phyloP scores from a whole-genome alignment of 73 alveolate genomes.

The Blepharisma japonicum region DNA sequence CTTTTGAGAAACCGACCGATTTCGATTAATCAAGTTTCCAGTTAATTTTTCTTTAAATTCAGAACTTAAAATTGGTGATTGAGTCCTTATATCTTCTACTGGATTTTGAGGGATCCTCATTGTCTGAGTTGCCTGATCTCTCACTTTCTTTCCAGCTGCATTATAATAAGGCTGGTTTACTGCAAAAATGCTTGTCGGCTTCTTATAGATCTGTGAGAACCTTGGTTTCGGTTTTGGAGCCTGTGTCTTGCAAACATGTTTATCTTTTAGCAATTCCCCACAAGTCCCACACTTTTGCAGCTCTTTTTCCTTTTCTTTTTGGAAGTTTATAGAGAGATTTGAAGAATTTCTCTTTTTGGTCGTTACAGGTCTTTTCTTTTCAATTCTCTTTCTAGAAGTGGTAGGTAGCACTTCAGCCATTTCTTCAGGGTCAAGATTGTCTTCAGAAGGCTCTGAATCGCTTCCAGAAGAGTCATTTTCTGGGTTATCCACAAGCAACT shows the following conservation, averaged over 20 bases:
- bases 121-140: constrained; percentile 29
- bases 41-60: too few species aligned
- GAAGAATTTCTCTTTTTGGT: constrained; percentile 37
- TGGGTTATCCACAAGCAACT: constrained; percentile 41
- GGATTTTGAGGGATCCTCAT: neutral
- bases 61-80: too few species aligned
- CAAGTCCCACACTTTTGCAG: constrained; percentile 14
- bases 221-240: neutral
- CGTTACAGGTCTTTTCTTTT: constrained; percentile 25
- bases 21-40: too few species aligned
- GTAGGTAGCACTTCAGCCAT: constrained; percentile 51
- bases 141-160: constrained; percentile 20
- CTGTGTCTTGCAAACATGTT: neutral
- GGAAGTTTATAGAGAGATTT: neutral
- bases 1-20: too few species aligned
- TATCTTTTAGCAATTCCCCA: neutral
- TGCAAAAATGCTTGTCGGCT: too few species aligned
- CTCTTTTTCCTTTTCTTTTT: neutral
- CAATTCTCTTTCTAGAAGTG: constrained; percentile 36
- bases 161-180: constrained; percentile 14
- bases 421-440: constrained; percentile 71
- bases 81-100: too few species aligned
- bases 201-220: too few species aligned
- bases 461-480: constrained; percentile 64
- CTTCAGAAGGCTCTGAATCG: constrained; percentile 84